Conservation (phyloP, 1,139 yeast genomes). For the Diutina catenulata region DNA sequence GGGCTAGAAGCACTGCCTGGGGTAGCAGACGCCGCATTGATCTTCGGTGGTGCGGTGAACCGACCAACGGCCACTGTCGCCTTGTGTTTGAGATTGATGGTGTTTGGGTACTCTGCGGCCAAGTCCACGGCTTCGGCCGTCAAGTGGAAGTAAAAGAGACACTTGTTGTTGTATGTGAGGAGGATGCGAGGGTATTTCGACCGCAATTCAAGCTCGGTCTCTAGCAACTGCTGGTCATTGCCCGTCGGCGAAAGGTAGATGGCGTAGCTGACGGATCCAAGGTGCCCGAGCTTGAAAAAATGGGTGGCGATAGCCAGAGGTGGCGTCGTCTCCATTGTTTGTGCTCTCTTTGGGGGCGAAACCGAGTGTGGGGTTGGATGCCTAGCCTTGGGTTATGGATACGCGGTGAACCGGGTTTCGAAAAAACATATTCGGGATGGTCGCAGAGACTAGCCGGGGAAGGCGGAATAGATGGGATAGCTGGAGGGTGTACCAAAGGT, state of each 20-base stretch:
- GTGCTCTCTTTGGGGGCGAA: too few relatives aligned
- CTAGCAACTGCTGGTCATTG: slow-evolving; percentile 35
- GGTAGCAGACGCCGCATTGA: too few relatives aligned
- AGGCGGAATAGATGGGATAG: not conserved
- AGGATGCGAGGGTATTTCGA: slow-evolving; percentile 38
- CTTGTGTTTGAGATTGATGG: slow-evolving; percentile 13
- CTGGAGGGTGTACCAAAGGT: not conserved
- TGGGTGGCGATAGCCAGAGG: slow-evolving; percentile 16
- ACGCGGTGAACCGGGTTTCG: too few relatives aligned
- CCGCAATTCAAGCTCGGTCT: slow-evolving; percentile 48
- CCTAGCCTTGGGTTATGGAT: too few relatives aligned
- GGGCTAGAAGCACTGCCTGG: too few relatives aligned
- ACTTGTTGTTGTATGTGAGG: slow-evolving; percentile 48
- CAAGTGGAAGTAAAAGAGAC: slow-evolving; percentile 44
- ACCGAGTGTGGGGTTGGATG: too few relatives aligned
- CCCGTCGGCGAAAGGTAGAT: slow-evolving; percentile 20
- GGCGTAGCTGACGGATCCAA: slow-evolving; percentile 20
- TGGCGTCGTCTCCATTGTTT: slow-evolving; percentile 2
- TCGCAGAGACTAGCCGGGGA: not conserved
- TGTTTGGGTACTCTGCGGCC: slow-evolving; percentile 4
- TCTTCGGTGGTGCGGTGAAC: slow-evolving; percentile 18
- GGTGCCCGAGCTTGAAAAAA: slow-evolving; percentile 30
- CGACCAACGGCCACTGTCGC: slow-evolving; percentile 18
- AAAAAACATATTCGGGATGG: too few relatives aligned
- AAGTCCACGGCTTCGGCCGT: slow-evolving; percentile 13